Percentiles rank a stretch among this genome's conserved stretches.
Evolutionary conservation across 805 yeast species (phyloP).

Genomic region (Metschnikowia anglica): DNA sequence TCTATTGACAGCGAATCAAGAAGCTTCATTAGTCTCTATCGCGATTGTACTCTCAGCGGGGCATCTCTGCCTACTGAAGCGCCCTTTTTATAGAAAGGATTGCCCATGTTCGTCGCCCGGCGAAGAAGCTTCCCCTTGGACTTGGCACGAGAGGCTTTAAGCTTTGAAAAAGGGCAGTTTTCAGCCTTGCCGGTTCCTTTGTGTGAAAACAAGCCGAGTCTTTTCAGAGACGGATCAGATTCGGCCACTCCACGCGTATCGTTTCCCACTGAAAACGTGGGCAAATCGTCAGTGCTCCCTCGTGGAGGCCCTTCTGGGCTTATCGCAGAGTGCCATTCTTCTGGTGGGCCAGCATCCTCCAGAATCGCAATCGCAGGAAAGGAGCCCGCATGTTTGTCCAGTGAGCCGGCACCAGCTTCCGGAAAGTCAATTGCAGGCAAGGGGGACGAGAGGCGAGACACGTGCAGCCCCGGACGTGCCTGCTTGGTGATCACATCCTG

Average conservation of each 20-base stretch:
- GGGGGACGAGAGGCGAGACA: conserved; percentile 9
- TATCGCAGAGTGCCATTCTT: background rate
- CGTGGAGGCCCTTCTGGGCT: background rate
- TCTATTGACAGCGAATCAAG: too few species aligned
- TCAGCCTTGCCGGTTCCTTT: background rate
- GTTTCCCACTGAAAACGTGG: background rate
- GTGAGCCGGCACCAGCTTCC: background rate
- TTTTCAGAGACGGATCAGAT: background rate
- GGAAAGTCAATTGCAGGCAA: conserved; percentile 2
- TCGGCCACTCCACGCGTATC: background rate
- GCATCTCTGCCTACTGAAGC: background rate
- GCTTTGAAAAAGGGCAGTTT: background rate
- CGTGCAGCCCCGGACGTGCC: background rate
- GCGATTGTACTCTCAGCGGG: background rate
- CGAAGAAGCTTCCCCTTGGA: background rate
- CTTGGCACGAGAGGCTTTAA: background rate
- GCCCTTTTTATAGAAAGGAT: conserved; percentile 4
- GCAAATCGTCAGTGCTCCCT: background rate
- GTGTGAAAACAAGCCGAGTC: background rate
- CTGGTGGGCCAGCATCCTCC: background rate
- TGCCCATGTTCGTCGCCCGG: conserved; percentile 1
- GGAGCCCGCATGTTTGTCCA: too few species aligned
- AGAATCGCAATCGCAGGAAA: too few species aligned
- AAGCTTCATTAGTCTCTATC: background rate
- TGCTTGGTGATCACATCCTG: conserved; percentile 6